Conservation (phyloP, 2,329 filamentous ascomycete species). For the Fusarium armeniacum region DNA sequence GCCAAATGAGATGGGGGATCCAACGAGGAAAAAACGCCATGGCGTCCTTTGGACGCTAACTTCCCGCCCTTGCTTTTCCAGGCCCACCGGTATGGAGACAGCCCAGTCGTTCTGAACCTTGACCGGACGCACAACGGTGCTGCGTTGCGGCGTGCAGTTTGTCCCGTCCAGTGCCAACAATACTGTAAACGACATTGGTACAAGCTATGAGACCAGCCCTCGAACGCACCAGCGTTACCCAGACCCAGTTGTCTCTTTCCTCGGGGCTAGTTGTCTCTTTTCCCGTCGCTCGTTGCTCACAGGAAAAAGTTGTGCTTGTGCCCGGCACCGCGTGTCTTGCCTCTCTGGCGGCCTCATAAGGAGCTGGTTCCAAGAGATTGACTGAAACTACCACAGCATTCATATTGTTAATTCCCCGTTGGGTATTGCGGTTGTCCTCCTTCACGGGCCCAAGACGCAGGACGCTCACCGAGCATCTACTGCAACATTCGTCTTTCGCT, state of each 20-base stretch:
- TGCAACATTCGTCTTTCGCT: conserved; percentile 27
- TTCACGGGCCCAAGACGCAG: conserved; percentile 33
- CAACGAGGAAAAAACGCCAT: conserved; percentile 29
- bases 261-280: conserved; percentile 49
- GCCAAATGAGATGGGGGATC: conserved; percentile 10
- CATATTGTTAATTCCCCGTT: conserved; percentile 38
- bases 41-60: conserved; percentile 15
- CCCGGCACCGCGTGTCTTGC: conserved; percentile 48
- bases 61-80: conserved; percentile 27
- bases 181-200: conserved; percentile 46
- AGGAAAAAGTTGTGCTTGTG: conserved; percentile 46
- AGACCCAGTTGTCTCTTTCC: conserved; percentile 51
- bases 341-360: conserved; percentile 51
- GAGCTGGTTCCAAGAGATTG: conserved; percentile 47
- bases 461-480: conserved; percentile 37
- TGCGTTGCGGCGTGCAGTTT: conserved; percentile 4
- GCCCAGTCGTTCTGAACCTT: conserved; percentile 29
- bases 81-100: conserved; percentile 10
- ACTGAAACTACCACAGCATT: conserved; percentile 37
- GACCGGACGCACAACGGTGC: conserved; percentile 14
- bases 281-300: conserved; percentile 40
- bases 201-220: conserved; percentile 38
- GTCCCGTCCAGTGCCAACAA: conserved; percentile 42
- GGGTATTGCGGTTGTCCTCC: conserved; percentile 35
- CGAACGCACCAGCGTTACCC: conserved; percentile 42